Conservation (phyloP, 129 eudicot species). For the Lactuca sativa region DNA sequence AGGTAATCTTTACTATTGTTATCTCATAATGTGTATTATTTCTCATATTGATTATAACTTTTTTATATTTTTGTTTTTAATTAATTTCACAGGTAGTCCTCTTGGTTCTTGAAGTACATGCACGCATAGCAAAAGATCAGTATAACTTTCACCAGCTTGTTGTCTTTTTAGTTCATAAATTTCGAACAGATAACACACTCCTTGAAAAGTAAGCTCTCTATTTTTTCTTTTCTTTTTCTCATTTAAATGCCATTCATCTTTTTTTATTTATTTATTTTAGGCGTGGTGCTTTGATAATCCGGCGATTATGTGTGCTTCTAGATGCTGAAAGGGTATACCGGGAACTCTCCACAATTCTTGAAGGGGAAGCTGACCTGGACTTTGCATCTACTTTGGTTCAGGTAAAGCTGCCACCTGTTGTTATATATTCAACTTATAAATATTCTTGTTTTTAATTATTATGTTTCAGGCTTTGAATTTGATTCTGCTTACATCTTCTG, state of each 20-base stretch:
- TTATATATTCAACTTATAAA: background rate
- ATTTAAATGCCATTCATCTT: background rate
- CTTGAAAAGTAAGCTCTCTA: slow-evolving; percentile 71
- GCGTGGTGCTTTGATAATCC: slow-evolving; percentile 91
- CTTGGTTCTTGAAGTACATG: slow-evolving; percentile 92
- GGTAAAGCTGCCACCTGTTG: slow-evolving; percentile 29
- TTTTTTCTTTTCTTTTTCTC: background rate
- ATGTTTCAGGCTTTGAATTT: slow-evolving; percentile 77
- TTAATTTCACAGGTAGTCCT: slow-evolving; percentile 68
- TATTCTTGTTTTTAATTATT: background rate
- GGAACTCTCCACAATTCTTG: slow-evolving; percentile 79
- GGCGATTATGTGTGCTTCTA: slow-evolving; percentile 85
- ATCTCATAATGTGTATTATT: background rate
- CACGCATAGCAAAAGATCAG: slow-evolving; percentile 81
- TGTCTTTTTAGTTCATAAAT: slow-evolving; percentile 67
- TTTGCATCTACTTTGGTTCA: slow-evolving; percentile 94
- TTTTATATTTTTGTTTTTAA: background rate
- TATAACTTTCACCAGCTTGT: slow-evolving; percentile 80
- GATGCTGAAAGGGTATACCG: slow-evolving; percentile 92
- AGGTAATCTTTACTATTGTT: slow-evolving; percentile 51
- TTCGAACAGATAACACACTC: slow-evolving; percentile 64
- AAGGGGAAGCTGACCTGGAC: slow-evolving; percentile 83
- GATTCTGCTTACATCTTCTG: slow-evolving; percentile 88
- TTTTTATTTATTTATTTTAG: slow-evolving; percentile 33
- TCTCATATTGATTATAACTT: background rate